These are phyloP conservation scores for Sphagnum fallax DNA, from an alignment of 228 moss, liverwort and hornwort species.

Conservation along the genomic window DNA sequence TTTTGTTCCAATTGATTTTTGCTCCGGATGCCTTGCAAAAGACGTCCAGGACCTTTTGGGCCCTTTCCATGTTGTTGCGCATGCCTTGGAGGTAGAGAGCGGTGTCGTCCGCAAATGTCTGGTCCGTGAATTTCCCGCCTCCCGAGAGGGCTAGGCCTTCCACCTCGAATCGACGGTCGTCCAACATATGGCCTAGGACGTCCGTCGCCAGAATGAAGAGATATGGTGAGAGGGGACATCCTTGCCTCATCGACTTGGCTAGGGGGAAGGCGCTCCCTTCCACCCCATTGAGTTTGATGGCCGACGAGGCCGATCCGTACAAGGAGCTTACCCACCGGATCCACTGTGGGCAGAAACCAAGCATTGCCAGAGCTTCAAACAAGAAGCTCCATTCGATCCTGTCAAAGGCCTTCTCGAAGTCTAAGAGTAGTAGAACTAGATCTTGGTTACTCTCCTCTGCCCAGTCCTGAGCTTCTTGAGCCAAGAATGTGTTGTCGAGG, in stretches of 20 bases:
- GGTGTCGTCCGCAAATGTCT: constrained; percentile 1
- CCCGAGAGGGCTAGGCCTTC: neutral
- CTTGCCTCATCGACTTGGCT: neutral
- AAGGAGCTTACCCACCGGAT: neutral
- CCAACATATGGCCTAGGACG: neutral
- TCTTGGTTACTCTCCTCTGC: neutral
- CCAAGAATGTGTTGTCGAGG: constrained; percentile 1
- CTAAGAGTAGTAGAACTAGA: neutral
- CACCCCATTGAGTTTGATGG: neutral
- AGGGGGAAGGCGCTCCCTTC: neutral
- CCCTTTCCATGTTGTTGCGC: neutral
- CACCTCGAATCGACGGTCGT: neutral
- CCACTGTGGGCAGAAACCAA: neutral
- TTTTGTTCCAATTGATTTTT: neutral
- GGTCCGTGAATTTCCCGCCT: neutral
- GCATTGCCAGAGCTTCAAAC: neutral
- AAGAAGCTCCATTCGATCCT: neutral
- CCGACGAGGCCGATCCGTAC: neutral
- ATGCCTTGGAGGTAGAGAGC: neutral
- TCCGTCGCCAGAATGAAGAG: neutral
- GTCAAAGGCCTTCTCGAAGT: constrained; percentile 1
- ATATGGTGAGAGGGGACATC: neutral
- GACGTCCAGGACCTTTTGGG: neutral
- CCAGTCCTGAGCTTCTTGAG: neutral
- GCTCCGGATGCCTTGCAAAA: neutral